Evolutionary conservation across 208 protist genomes (phyloP), one percentile per base, ranked within the genome.

Genomic region (Phytomonas sp.): DNA sequence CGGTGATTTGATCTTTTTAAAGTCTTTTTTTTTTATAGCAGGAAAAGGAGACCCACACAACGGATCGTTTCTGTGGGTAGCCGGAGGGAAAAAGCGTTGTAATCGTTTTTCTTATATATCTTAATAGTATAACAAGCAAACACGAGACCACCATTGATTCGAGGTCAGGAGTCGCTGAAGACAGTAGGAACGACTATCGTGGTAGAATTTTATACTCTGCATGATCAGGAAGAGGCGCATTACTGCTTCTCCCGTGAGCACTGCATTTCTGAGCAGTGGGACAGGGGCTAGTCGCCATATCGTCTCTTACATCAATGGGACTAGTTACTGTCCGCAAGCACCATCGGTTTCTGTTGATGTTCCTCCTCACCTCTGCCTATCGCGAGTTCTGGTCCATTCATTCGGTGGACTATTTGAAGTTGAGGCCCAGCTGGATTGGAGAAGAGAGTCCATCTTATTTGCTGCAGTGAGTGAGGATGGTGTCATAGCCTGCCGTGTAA

Each of bases 401-500:
- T 82, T 78, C 67, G 65, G 68, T 33, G 80, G 80, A 0, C 71
- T 77, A 11, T 70, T 71, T 63, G 66, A 76, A n/a, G 72, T 69
- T 15, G 71, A 78, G 34, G 69, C 61, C 33, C 51, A 60, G 15
- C 43, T 82, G 13, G 66, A 68, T 43, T 34, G 66, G 11, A 66
- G 61, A 26, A 66, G 74, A 11, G 80, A 85, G 64, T 80, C 66
- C 64, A 56, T 82, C 51, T 66, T 66, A 8, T 64, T 73, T 13
- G 77, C 77, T 20, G 70, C 68, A 28, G 72, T 76, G 20, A 80
- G 68, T 68, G 32, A 62, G 37, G 70, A 59, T 28, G 74, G 69
- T 32, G 72, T 80, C 7, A 62, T 82, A 28, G 80, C 80, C 26
- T 85, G 80, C 62, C 77, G 76, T 28, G 72, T 85, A 13, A 72